Evolutionary conservation across 345 rosid species (phyloP), one percentile per base, ranked within the genome.

Genomic region (Citrus hindsii): DNA sequence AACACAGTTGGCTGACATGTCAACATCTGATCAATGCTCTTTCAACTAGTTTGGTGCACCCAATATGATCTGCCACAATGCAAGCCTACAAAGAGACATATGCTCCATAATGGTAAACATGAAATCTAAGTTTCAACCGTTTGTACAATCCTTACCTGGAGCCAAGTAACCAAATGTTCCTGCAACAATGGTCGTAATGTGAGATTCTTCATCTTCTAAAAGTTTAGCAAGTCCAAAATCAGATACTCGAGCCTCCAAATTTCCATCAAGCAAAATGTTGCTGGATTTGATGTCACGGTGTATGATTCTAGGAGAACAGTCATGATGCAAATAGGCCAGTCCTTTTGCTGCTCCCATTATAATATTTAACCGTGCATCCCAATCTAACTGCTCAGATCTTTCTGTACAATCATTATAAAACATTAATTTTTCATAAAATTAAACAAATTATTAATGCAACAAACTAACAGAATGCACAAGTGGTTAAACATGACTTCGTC

Each of bases 161-260:
- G 99, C 99, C 78, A 96, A 80, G 84, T 96, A 96, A 77, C 99
- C 99, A 83, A 96, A 96, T 75, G 99, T 96, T 78, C 99, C 99
- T 13, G 98, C 99, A 85, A 96, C 99, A 81, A 94, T 91, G 79
- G 99, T 96, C 46, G 99, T 96, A 65, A 96, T 96, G 79, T 96
- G 99, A 61, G 99, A 92, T 85, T 96, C 99, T 85, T 94, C 97
- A 67, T 96, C 99, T 80, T 89, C 92, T 82, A 96, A 86, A 73
- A 96, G 85, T 87, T 94, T 96, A 76, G 99, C 99, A 76, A 96
- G 97, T 74, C 99, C 99, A 79, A 96, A 96, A 78, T 96, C 99
- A 0, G 99, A 94, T 67, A 96, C 99, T 16, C 99, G 98, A 63
- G 99, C 98, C 88, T 94, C 97, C 73, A 92, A 88, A 84, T 94